Evolutionary conservation across 129 eudicot species (phyloP), one percentile per base, ranked within the genome.

Genomic region (Daucus carota): DNA sequence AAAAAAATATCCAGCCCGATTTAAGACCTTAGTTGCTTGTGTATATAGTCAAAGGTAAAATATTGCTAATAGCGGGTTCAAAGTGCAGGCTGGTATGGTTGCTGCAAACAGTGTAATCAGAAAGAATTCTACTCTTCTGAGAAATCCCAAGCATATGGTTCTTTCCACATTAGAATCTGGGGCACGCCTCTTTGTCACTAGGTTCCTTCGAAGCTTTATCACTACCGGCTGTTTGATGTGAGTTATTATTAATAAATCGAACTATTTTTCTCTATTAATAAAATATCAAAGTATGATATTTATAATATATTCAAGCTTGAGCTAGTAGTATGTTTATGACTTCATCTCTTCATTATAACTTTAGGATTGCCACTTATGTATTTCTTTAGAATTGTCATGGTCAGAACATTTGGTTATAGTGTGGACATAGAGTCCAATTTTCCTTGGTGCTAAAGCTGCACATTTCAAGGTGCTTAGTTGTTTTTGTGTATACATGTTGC

Each of bases 81-180:
- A 20, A 15, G 33, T 69, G 69, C 88, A 90, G 97, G 92, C 96
- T 77, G 99, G 99, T 66, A 79, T 86, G 74, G 69, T 81, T 76
- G 96, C 95, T 69, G 95, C 94, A 77, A 84, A 87, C 46, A 77
- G 85, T 29, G 5, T 95, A 77, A 96, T 95, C 63, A 79, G 73
- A 74, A 88, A 42, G 76, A 89, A 66, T 28, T 84, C 76, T 70
- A 65, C 70, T 38, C 57, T 92, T 41, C 80, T 84, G 76, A 82
- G 75, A 73, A 86, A 95, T 72, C 99, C 99, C 24, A 95, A 89
- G 79, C 96, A 95, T 81, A 95, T 95, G 99, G 95, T 89, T 75
- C 96, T 89, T 18, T 86, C 99, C 43, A 85, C 80, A 80, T 76
- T 63, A 72, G 99, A 89, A 78, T 75, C 85, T n/a, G 97, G 95